A percentile compares a stretch with the other conserved stretches of the same genome.
Evolutionary conservation across 257 asterid genomes (phyloP).

Genomic region (Pogostemon cablin): DNA sequence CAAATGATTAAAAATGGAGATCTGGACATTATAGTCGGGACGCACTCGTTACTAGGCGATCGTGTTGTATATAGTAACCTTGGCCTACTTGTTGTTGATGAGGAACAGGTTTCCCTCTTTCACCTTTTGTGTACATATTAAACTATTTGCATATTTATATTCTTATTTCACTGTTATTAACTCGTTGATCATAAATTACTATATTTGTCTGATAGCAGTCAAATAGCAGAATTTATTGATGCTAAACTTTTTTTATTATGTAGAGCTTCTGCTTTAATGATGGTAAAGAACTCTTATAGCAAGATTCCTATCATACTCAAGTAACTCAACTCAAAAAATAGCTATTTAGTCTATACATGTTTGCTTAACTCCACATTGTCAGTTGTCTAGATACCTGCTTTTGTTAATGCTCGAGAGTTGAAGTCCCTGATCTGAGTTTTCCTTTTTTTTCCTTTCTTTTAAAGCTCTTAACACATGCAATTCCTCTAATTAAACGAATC

Average conservation of each 20-base stretch:
- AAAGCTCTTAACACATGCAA: neutral
- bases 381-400: neutral
- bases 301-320: neutral
- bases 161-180: neutral
- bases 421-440: neutral
- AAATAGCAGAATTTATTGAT: constrained; percentile 1
- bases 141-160: constrained; percentile 24
- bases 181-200: neutral
- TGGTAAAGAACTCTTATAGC: constrained; percentile 9
- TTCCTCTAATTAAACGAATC: neutral
- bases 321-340: neutral
- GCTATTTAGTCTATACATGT: neutral
- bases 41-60: constrained; percentile 88
- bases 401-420: neutral
- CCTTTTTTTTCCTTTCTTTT: neutral
- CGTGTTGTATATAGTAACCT: constrained; percentile 89
- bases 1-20: constrained; percentile 79
- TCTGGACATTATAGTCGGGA: constrained; percentile 87
- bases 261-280: neutral
- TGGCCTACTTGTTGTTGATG: constrained; percentile 97
- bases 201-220: neutral
- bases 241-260: constrained; percentile 17
- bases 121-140: constrained; percentile 32
- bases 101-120: constrained; percentile 80
- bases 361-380: neutral